Evolutionary conservation across 148 eudicot genomes (phyloP).

Genomic region (Simmondsia chinensis): DNA sequence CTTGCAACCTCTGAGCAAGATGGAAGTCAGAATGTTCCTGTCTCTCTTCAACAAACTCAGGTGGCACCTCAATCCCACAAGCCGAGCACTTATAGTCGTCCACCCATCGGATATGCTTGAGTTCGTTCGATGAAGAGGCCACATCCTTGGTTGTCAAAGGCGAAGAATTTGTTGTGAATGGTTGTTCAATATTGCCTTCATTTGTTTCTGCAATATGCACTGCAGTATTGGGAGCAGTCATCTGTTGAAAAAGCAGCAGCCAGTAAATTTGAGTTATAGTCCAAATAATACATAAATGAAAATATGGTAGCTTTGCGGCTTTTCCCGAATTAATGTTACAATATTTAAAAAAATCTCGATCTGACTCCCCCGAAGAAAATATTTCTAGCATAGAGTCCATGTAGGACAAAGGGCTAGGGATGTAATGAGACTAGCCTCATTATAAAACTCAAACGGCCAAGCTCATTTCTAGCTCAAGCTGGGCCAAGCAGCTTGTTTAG

Average conservation of each 20-base stretch:
- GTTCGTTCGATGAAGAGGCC: slow-evolving; percentile 30
- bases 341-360: too few species aligned
- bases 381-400: too few species aligned
- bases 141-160: slow-evolving; percentile 11
- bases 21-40: slow-evolving; percentile 95
- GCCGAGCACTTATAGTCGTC: slow-evolving; percentile 73
- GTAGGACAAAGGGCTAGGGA: too few species aligned
- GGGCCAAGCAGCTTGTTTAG: too few species aligned
- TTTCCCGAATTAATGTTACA: too few species aligned
- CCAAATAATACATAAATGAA: neutral
- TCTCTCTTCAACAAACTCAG: slow-evolving; percentile 68
- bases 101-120: slow-evolving; percentile 44
- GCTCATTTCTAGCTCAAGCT: too few species aligned
- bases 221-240: slow-evolving; percentile 4
- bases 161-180: slow-evolving; percentile 6
- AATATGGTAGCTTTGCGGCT: too few species aligned
- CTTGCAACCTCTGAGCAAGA: slow-evolving; percentile 75
- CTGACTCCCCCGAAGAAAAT: too few species aligned
- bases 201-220: slow-evolving; percentile 6
- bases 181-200: slow-evolving; percentile 16
- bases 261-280: neutral
- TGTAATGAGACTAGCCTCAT: too few species aligned
- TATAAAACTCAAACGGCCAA: too few species aligned
- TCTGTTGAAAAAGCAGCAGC: slow-evolving; percentile 16
- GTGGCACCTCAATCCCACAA: slow-evolving; percentile 86